Evolutionary conservation across 257 asterid species (phyloP).

Genomic region (Solanum lignicaule): DNA sequence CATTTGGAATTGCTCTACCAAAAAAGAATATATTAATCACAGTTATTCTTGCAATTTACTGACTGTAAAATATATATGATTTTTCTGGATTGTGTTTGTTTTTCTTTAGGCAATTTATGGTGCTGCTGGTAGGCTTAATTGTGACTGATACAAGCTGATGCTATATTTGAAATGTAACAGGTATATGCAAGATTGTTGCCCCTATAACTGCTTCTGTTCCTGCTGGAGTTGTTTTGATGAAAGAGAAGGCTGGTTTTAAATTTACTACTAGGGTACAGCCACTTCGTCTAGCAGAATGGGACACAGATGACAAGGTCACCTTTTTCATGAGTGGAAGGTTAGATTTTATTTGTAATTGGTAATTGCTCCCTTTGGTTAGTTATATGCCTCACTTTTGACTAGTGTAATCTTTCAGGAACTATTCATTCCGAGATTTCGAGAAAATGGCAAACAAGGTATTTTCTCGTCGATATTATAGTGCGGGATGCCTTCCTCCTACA

Average conservation of each 20-base stretch:
- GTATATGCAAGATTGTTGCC: slow-evolving; percentile 91
- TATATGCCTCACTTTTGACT: slow-evolving; percentile 18
- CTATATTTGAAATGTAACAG: slow-evolving; percentile 28
- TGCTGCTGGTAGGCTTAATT: neutral
- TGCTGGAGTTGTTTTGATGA: slow-evolving; percentile 89
- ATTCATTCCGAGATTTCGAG: slow-evolving; percentile 94
- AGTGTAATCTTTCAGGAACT: slow-evolving; percentile 55
- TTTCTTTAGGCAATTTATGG: neutral
- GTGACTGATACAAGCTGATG: slow-evolving; percentile 2
- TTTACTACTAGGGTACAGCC: slow-evolving; percentile 98
- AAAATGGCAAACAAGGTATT: slow-evolving; percentile 96
- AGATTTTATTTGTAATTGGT: slow-evolving; percentile 6
- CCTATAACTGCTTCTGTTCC: slow-evolving; percentile 92
- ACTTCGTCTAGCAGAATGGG: slow-evolving; percentile 95
- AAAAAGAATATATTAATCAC: neutral
- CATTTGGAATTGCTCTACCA: neutral
- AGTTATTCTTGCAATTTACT: neutral
- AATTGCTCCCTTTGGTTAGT: neutral
- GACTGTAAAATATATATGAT: neutral
- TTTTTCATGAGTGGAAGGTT: slow-evolving; percentile 97
- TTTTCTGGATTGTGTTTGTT: neutral
- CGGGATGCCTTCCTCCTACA: slow-evolving; percentile 85
- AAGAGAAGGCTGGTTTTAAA: slow-evolving; percentile 81
- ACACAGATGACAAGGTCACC: slow-evolving; percentile 79
- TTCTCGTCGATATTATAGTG: slow-evolving; percentile 81